Evolutionary conservation across 345 rosid genomes (phyloP).

Genomic region (Stellera chamaejasme): DNA sequence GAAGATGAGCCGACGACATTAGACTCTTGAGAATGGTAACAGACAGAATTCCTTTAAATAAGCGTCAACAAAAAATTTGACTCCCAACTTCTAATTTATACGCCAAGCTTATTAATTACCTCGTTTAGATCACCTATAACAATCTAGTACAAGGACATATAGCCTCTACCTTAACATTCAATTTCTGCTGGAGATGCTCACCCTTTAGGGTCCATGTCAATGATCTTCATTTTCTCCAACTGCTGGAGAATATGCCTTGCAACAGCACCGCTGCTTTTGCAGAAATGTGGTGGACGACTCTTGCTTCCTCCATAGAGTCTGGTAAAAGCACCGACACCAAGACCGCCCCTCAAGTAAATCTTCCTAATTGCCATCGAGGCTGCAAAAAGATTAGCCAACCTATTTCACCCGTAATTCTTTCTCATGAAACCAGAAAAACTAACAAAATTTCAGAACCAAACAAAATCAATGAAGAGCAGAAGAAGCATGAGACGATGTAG

Average conservation of each 20-base stretch:
- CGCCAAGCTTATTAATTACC: too few relatives aligned
- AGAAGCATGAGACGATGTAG: too few relatives aligned
- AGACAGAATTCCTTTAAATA: too few relatives aligned
- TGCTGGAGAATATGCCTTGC: conserved; percentile 55
- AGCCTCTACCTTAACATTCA: too few relatives aligned
- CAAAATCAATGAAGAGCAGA: too few relatives aligned
- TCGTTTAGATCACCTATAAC: too few relatives aligned
- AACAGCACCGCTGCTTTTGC: conserved; percentile 79
- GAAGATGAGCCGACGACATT: too few relatives aligned
- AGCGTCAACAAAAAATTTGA: too few relatives aligned
- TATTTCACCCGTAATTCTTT: too few relatives aligned
- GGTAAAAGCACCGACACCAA: conserved; percentile 75
- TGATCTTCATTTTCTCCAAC: conserved; percentile 30
- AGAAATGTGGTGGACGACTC: conserved; percentile 51
- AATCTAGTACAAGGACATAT: too few relatives aligned
- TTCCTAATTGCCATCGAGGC: conserved; percentile 91
- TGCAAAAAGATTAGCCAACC: conserved; percentile 8
- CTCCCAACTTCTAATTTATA: too few relatives aligned
- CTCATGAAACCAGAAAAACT: conserved; percentile 1
- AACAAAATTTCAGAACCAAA: background rate
- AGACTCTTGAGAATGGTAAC: too few relatives aligned
- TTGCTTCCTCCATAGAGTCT: conserved; percentile 58
- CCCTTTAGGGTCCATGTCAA: conserved; percentile 39
- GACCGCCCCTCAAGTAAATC: conserved; percentile 72
- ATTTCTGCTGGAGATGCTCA: conserved; percentile 16